These are phyloP conservation scores for Blastobotrys illinoisensis DNA, from an alignment of 1,139 yeast genomes.

Conservation along the genomic window DNA sequence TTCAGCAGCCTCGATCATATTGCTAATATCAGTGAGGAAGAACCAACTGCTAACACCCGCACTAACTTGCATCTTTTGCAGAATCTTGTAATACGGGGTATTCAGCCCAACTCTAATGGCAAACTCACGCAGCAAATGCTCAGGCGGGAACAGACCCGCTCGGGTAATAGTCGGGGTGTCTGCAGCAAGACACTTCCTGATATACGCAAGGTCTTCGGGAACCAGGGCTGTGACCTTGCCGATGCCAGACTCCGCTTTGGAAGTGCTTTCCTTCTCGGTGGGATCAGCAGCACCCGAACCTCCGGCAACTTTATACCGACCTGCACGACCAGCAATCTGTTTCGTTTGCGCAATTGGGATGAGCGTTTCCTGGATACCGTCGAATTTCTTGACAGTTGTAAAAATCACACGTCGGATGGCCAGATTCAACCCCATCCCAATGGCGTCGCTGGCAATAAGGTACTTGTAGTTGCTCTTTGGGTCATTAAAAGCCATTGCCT, in stretches of 20 bases:
- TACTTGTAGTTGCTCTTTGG: slow-evolving; percentile 63
- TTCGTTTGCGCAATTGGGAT: slow-evolving; percentile 58
- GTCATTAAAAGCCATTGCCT: slow-evolving; percentile 69
- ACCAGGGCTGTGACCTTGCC: slow-evolving; percentile 31
- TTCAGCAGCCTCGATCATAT: slow-evolving; percentile 24
- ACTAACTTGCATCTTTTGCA: slow-evolving; percentile 18
- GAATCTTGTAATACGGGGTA: slow-evolving; percentile 21
- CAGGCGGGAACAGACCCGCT: slow-evolving; percentile 31
- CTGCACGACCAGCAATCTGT: slow-evolving; percentile 97
- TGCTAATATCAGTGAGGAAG: slow-evolving; percentile 22
- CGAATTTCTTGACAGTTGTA: slow-evolving; percentile 59
- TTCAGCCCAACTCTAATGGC: slow-evolving; percentile 20
- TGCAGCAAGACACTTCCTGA: slow-evolving; percentile 26
- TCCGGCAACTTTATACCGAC: slow-evolving; percentile 51
- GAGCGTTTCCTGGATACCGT: slow-evolving; percentile 50
- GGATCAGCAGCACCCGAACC: slow-evolving; percentile 11
- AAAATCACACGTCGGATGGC: slow-evolving; percentile 77
- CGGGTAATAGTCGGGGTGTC: slow-evolving; percentile 25
- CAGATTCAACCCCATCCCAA: slow-evolving; percentile 94
- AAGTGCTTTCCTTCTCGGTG: slow-evolving; percentile 11
- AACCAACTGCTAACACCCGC: slow-evolving; percentile 18
- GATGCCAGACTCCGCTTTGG: slow-evolving; percentile 58
- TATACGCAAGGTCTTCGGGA: slow-evolving; percentile 25
- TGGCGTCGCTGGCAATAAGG: slow-evolving; percentile 91
- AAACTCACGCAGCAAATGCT: slow-evolving; percentile 21